Conservation (phyloP, 768 basidiomycete species). For the Austroboletus festivus region DNA sequence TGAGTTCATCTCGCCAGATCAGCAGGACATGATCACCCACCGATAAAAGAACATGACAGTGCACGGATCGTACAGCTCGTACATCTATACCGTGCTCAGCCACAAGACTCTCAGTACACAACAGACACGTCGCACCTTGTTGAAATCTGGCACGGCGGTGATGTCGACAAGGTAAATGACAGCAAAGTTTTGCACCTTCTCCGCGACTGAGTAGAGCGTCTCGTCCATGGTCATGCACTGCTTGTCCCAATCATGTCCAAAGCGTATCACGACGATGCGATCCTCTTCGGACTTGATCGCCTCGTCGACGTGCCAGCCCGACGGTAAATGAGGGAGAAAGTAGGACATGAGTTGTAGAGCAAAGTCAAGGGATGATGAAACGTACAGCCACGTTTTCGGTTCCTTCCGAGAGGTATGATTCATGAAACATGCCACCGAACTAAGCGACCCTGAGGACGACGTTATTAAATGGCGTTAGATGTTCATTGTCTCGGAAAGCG, state of each 20-base stretch:
- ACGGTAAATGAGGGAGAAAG: constrained; percentile 83
- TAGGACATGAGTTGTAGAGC: constrained; percentile 61
- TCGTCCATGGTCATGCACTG: constrained; percentile 99
- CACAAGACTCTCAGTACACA: no score
- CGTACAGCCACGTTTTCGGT: constrained; percentile 7
- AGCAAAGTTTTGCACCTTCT: constrained; percentile 98
- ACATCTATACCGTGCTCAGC: constrained; percentile 63
- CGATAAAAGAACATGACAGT: constrained; percentile 99
- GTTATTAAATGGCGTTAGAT: no score
- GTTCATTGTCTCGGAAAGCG: no score
- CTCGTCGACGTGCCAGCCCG: constrained; percentile 98
- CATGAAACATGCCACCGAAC: no score
- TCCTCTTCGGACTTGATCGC: constrained; percentile 99
- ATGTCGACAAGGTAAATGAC: constrained; percentile 96
- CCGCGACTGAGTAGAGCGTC: constrained; percentile 85
- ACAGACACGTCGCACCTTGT: constrained; percentile 59
- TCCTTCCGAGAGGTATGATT: no score
- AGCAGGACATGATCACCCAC: constrained; percentile 41
- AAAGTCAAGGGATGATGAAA: background rate
- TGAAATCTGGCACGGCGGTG: constrained; percentile 96
- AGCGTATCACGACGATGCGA: constrained; percentile 89
- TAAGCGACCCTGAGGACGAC: no score
- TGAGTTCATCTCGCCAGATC: background rate
- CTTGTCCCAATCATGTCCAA: constrained; percentile 90
- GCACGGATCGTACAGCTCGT: constrained; percentile 95